Base-by-base conservation (phyloP, 129 eudicot species). In the Erigeron canadensis region DNA sequence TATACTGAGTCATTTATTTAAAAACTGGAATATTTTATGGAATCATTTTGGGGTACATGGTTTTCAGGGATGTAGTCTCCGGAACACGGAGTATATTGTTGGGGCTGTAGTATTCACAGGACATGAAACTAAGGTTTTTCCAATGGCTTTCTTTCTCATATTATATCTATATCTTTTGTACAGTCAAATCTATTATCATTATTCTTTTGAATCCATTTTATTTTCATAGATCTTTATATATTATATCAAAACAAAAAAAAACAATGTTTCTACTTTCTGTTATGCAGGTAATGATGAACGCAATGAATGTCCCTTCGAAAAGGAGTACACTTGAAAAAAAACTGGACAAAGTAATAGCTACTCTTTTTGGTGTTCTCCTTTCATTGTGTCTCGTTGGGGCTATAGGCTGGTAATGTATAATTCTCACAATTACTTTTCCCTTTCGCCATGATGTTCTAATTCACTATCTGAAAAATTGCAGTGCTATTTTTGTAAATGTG, bases 271-370 rank as follows among this genome's bases (percentile, higher is more conserved):
- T 61, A n/a, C 16, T 37, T 50, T 38, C 75, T 44, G 57, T 59
- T 13, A 77, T 78, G 69, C 89, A 93, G 96, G 99, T 94, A 75
- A 94, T 94, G 99, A 94, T 94, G 99, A 94, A 94, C 79, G 80
- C 97, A 70, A 94, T 94, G 99, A 94, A 94, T 68, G 93, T 94
- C 46, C 99, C 97, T 67, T 94, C 97, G 9, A 90, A 94, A 83
- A 84, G 99, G 78, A 94, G 99, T 79, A 89, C 96, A 44, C 84
- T 94, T 60, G 99, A 94, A 70, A 86, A 82, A 85, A 89, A 94
- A 78, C 97, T 94, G 34, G 98, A 90, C 86, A 87, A 87, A 84
- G 87, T 94, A 71, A 94, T 94, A 18, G 86, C 90, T 44, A 73
- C 91, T 70, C 88, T 90, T 45, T 94, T 94, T 77, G 80, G 82